Evolutionary conservation across 768 basidiomycete genomes (phyloP).

Genomic region (Leucocoprinus leucothites): DNA sequence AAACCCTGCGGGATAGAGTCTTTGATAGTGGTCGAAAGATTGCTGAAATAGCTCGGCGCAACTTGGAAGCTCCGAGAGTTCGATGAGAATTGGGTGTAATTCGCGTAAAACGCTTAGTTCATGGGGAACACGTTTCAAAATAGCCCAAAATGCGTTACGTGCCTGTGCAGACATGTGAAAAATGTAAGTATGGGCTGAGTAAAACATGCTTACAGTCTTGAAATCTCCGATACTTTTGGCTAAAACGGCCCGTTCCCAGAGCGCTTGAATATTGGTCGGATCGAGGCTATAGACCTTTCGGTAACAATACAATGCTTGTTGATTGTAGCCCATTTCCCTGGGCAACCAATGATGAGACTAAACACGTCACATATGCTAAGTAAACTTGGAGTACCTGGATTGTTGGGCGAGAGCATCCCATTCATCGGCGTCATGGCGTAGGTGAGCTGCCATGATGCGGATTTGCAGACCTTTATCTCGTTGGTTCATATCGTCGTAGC

Average conservation of each 20-base stretch:
- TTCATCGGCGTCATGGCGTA: conserved; percentile 78
- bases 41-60: conserved; percentile 68
- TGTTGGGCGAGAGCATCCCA: conserved; percentile 82
- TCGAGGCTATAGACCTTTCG: conserved; percentile 78
- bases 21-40: conserved; percentile 70
- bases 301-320: conserved; percentile 92
- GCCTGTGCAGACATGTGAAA: conserved; percentile 36
- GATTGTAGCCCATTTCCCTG: conserved; percentile 68
- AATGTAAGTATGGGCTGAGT: not conserved
- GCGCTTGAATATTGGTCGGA: conserved; percentile 76
- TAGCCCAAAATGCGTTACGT: conserved; percentile 58
- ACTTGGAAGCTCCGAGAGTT: conserved; percentile 60
- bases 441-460: conserved; percentile 87
- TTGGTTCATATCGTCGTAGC: conserved; percentile 73
- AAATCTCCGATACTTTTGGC: conserved; percentile 74
- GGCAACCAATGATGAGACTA: not conserved
- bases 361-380: not conserved
- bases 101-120: conserved; percentile 78
- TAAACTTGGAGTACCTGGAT: conserved; percentile 49
- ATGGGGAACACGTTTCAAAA: conserved; percentile 75
- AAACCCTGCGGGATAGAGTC: conserved; percentile 40
- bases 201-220: conserved; percentile 46
- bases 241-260: conserved; percentile 87
- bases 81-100: conserved; percentile 72
- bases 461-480: conserved; percentile 73